These are phyloP conservation scores for Coemansia sp. DNA, from an alignment of 192 early-diverging fungal species.

Conservation along the genomic window DNA sequence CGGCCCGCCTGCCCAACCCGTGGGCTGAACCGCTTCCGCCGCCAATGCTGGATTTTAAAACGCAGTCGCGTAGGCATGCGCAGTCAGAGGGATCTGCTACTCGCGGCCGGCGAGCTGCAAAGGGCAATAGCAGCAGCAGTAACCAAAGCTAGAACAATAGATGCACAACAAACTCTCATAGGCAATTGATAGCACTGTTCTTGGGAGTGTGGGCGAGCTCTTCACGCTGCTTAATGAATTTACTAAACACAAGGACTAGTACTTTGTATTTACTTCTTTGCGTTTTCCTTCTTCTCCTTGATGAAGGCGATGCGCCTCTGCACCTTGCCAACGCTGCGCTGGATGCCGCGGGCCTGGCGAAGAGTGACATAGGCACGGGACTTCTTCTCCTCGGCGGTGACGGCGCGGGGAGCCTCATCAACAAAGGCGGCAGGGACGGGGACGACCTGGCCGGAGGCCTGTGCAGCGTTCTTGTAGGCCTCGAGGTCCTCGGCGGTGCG, in stretches of 20 bases:
- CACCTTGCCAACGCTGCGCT: constrained; percentile 16
- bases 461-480: constrained; percentile 50
- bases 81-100: constrained; percentile 35
- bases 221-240: neutral
- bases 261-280: constrained; percentile 45
- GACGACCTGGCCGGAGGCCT: constrained; percentile 42
- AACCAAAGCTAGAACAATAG: neutral
- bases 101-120: constrained; percentile 5
- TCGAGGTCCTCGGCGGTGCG: constrained; percentile 56
- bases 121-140: neutral
- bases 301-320: constrained; percentile 37
- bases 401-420: constrained; percentile 52
- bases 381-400: constrained; percentile 60
- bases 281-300: constrained; percentile 52
- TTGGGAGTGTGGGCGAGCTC: neutral
- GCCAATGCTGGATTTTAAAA: constrained; percentile 1
- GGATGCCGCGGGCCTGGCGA: constrained; percentile 48
- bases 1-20: constrained; percentile 30
- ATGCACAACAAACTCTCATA: neutral
- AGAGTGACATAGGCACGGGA: constrained; percentile 46
- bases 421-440: constrained; percentile 20
- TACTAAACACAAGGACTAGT: neutral
- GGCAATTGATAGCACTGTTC: no score
- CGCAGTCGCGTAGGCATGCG: constrained; percentile 41
- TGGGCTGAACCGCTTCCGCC: constrained; percentile 28